Evolutionary conservation across 2,329 filamentous ascomycete genomes (phyloP).

Genomic region (Pestalotiopsis sp.): DNA sequence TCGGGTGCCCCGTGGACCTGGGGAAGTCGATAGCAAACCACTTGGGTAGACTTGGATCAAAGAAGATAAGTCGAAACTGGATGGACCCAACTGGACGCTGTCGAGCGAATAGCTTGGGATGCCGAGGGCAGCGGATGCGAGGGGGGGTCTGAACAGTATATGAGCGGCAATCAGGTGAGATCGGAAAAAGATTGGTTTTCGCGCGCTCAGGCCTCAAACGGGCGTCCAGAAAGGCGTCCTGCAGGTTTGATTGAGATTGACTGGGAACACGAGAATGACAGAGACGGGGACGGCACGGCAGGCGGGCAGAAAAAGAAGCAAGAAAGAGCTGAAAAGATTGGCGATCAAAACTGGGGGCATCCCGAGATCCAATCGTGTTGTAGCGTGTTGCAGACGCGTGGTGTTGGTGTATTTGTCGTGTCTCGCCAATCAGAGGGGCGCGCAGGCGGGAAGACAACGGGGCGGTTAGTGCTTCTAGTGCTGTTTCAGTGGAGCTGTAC

Average conservation of each 20-base stretch:
- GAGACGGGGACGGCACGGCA: background rate
- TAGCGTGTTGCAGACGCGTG: constrained; percentile 32
- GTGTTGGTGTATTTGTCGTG: constrained; percentile 27
- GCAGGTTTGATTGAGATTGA: constrained; percentile 6
- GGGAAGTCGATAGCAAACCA: background rate
- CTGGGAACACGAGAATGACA: background rate
- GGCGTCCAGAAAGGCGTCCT: constrained; percentile 13
- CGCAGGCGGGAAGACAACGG: constrained; percentile 12
- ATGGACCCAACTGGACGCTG: background rate
- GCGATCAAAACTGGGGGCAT: constrained; percentile 1
- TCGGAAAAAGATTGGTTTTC: constrained; percentile 18
- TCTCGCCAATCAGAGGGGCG: constrained; percentile 19
- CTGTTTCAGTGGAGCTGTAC: constrained; percentile 2
- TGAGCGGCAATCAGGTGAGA: constrained; percentile 14
- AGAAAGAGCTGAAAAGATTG: constrained; percentile 2
- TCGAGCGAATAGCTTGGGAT: background rate
- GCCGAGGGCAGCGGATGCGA: background rate
- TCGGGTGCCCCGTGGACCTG: background rate
- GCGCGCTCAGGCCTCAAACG: constrained; percentile 27
- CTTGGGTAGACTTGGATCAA: background rate
- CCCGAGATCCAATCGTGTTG: constrained; percentile 2
- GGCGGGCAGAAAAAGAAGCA: background rate
- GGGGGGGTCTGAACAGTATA: constrained; percentile 3
- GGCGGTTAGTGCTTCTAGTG: background rate
- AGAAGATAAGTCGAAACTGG: background rate